These are phyloP conservation scores for Larix kaempferi DNA, from an alignment of 75 land plant genomes.

Conservation along the genomic window DNA sequence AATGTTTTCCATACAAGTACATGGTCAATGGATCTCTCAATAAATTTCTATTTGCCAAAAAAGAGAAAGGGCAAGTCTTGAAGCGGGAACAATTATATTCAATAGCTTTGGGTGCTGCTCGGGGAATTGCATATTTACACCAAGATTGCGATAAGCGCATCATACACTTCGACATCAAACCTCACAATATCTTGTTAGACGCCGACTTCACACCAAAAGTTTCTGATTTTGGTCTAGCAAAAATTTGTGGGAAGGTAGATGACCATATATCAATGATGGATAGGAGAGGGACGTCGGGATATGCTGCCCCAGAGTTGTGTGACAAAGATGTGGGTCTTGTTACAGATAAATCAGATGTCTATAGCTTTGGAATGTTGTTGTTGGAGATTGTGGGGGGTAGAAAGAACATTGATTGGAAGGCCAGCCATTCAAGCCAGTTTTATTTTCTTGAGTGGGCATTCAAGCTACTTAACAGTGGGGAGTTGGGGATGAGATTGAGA, in stretches of 20 bases:
- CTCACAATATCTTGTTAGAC: constrained; percentile 31
- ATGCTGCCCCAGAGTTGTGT: no score
- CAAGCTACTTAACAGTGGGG: no score
- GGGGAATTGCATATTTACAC: constrained; percentile 8
- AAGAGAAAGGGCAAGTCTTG: neutral
- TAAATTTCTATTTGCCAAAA: neutral
- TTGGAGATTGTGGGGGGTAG: no score
- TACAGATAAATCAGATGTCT: no score
- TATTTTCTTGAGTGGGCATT: no score
- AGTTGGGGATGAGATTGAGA: no score
- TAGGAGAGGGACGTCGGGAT: no score
- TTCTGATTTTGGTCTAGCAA: constrained; percentile 11
- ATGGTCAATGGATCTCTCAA: constrained; percentile 4
- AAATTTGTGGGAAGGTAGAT: neutral
- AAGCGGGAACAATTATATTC: neutral
- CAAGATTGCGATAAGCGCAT: neutral
- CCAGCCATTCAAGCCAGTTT: no score
- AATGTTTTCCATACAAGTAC: neutral
- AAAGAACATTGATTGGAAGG: no score
- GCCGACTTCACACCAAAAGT: neutral
- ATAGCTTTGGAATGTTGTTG: no score
- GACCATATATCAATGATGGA: no score
- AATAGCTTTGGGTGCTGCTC: constrained; percentile 3
- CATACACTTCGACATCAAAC: constrained; percentile 14
- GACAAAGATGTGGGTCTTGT: no score